phyloP scores from a whole-genome alignment of 2,329 filamentous ascomycete genomes.

The Xylariaceae sp. region DNA sequence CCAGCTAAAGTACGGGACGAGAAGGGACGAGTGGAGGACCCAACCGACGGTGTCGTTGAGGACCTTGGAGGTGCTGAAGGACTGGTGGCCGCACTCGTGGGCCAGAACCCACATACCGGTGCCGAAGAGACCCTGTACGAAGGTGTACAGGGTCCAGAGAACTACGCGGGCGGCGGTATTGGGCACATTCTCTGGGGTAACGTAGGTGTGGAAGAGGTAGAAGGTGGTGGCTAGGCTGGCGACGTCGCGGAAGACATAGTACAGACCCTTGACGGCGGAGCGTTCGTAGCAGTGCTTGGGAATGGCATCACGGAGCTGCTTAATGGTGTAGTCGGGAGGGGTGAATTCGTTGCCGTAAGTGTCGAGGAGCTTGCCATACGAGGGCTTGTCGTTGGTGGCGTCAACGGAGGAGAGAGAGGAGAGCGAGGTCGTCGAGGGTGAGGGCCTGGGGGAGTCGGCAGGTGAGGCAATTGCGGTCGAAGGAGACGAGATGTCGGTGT shows the following conservation, averaged over 20 bases:
- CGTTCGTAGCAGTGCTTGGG: constrained; percentile 96
- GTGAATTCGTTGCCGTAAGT: constrained; percentile 94
- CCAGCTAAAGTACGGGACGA: constrained; percentile 99
- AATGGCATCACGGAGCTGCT: constrained; percentile 94
- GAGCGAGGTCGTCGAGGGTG: constrained; percentile 83
- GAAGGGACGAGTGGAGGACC: constrained; percentile 81
- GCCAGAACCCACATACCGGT: constrained; percentile 96
- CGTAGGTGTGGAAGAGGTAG: constrained; percentile 82
- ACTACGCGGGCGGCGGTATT: constrained; percentile 63
- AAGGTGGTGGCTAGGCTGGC: constrained; percentile 72
- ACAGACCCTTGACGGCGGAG: constrained; percentile 70
- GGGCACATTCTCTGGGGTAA: constrained; percentile 80
- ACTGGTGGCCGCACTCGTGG: constrained; percentile 96
- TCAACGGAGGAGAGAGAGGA: constrained; percentile 79
- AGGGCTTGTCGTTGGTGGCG: constrained; percentile 33
- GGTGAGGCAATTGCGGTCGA: constrained; percentile 59
- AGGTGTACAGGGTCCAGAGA: constrained; percentile 65
- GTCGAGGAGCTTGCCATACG: constrained; percentile 70
- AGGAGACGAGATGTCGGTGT: constrained; percentile 47
- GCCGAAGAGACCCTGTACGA: constrained; percentile 87
- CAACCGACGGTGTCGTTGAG: constrained; percentile 92
- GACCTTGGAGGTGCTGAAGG: constrained; percentile 88
- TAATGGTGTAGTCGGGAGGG: constrained; percentile 94
- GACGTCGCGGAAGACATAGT: constrained; percentile 83
- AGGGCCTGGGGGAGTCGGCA: constrained; percentile 57